Conservation (phyloP, 192 early-diverging fungal genomes). For the Diversispora eburnea region DNA sequence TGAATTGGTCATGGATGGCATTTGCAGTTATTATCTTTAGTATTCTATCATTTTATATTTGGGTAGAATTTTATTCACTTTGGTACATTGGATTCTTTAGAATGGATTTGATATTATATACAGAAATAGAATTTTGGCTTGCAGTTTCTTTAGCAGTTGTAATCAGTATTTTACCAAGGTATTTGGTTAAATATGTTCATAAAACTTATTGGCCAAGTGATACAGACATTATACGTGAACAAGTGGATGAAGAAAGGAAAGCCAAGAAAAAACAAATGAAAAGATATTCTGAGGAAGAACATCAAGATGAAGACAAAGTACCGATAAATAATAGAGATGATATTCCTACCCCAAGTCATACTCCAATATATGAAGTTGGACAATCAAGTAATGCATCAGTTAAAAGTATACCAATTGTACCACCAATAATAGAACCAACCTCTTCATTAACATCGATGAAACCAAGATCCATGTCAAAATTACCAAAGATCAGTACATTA, state of each 20-base stretch:
- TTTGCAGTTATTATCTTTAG: conserved; percentile 48
- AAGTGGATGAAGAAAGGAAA: conserved; percentile 37
- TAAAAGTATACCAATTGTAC: not conserved
- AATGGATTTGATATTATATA: conserved; percentile 57
- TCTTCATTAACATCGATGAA: not conserved
- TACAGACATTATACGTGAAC: conserved; percentile 82
- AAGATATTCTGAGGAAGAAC: not conserved
- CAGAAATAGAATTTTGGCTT: conserved; percentile 67
- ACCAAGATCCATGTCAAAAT: conserved; percentile 7
- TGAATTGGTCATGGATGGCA: conserved; percentile 72
- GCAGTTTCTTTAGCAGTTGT: conserved; percentile 53
- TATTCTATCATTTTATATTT: conserved; percentile 39
- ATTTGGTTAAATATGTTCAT: conserved; percentile 59
- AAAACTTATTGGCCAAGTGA: conserved; percentile 77
- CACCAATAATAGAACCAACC: not conserved
- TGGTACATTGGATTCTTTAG: conserved; percentile 50
- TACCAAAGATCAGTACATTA: not conserved
- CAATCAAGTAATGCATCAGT: not conserved
- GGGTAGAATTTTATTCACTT: conserved; percentile 40
- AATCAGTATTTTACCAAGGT: conserved; percentile 72
- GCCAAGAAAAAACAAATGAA: not conserved
- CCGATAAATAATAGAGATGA: not conserved
- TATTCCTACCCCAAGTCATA: not conserved
- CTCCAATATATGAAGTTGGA: not conserved
- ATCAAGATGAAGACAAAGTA: not conserved